These are phyloP conservation scores for Trametes cinnabarina DNA, from an alignment of 768 basidiomycete genomes.

Conservation along the genomic window DNA sequence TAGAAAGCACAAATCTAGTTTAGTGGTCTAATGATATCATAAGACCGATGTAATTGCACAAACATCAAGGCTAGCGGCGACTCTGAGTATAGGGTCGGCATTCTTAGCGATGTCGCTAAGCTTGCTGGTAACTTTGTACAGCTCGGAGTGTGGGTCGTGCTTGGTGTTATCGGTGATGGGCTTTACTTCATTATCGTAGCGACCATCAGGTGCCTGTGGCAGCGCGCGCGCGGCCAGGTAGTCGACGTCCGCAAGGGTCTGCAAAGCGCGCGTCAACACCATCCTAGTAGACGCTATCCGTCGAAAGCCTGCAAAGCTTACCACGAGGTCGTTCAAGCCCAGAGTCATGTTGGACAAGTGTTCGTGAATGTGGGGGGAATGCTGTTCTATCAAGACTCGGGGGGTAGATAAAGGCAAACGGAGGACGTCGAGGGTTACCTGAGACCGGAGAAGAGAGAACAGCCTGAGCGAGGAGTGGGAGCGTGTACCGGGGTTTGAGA, in stretches of 20 bases:
- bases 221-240: conserved; percentile 38
- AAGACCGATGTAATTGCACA: too few relatives aligned
- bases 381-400: not conserved
- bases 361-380: not conserved
- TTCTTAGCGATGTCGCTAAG: conserved; percentile 13
- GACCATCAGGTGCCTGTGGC: conserved; percentile 43
- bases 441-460: conserved; percentile 1
- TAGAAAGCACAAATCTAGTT: conserved; percentile 18
- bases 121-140: conserved; percentile 32
- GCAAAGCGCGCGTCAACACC: not conserved
- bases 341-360: conserved; percentile 1
- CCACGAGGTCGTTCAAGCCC: conserved; percentile 11
- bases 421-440: conserved; percentile 1
- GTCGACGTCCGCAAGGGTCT: conserved; percentile 32
- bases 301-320: not conserved
- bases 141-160: conserved; percentile 34
- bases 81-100: conserved; percentile 17
- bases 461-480: not conserved
- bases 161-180: conserved; percentile 20
- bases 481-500: conserved; percentile 2
- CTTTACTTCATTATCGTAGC: conserved; percentile 42
- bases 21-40: not conserved
- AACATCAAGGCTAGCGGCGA: conserved; percentile 12
- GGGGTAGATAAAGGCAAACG: conserved; percentile 1
- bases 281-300: not conserved